These are phyloP conservation scores for Thelonectria discophora DNA, from an alignment of 2,329 filamentous ascomycete species.

Conservation along the genomic window DNA sequence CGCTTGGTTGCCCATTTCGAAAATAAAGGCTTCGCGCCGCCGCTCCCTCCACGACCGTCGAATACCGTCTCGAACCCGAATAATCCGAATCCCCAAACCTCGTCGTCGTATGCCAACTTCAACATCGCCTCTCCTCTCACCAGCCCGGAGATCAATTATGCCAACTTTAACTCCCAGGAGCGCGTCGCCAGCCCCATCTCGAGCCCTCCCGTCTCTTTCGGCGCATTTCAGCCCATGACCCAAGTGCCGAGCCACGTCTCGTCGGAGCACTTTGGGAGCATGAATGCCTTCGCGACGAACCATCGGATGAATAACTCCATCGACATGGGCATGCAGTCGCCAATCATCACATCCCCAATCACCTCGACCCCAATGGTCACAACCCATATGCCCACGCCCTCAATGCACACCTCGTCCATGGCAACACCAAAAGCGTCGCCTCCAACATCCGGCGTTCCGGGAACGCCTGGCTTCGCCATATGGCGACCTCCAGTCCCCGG, in stretches of 20 bases:
- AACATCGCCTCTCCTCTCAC: conserved; percentile 45
- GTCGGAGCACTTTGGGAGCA: conserved; percentile 44
- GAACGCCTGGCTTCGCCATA: conserved; percentile 50
- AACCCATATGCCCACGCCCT: conserved; percentile 31
- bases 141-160: conserved; percentile 48
- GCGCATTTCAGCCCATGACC: conserved; percentile 45
- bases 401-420: conserved; percentile 39
- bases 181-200: conserved; percentile 47
- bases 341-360: conserved; percentile 35
- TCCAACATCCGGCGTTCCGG: conserved; percentile 36
- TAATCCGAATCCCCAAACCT: conserved; percentile 37
- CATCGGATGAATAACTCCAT: conserved; percentile 43
- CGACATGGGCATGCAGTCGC: conserved; percentile 31
- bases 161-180: conserved; percentile 42
- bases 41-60: conserved; percentile 48
- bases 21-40: conserved; percentile 49
- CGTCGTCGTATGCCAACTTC: conserved; percentile 47
- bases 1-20: conserved; percentile 54
- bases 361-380: conserved; percentile 34
- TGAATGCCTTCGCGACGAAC: conserved; percentile 47
- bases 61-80: conserved; percentile 41
- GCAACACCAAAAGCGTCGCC: conserved; percentile 34
- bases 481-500: conserved; percentile 49
- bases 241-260: conserved; percentile 43
- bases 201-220: conserved; percentile 44